These are phyloP conservation scores for Cinchona pubescens DNA, from an alignment of 257 asterid genomes.

Conservation along the genomic window DNA sequence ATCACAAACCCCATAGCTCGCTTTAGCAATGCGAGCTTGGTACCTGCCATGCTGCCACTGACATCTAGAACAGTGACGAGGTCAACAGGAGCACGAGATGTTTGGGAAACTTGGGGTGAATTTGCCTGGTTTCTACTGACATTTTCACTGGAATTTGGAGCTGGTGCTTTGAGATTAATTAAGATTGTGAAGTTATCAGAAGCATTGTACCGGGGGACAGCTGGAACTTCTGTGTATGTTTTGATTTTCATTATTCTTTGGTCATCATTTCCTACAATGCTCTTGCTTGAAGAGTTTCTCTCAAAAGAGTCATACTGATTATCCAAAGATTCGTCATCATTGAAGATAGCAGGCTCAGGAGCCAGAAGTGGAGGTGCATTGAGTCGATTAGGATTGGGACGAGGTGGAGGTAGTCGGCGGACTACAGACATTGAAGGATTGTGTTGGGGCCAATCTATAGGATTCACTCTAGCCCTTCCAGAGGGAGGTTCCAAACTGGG, in stretches of 20 bases:
- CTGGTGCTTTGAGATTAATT: slow-evolving; percentile 84
- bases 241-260: slow-evolving; percentile 46
- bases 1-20: slow-evolving; percentile 98
- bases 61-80: slow-evolving; percentile 96
- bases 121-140: slow-evolving; percentile 25
- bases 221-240: slow-evolving; percentile 71
- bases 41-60: slow-evolving; percentile 99
- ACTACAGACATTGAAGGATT: slow-evolving; percentile 55
- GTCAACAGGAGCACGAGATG: slow-evolving; percentile 88
- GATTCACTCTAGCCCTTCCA: slow-evolving; percentile 51
- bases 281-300: slow-evolving; percentile 27
- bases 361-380: slow-evolving; percentile 39
- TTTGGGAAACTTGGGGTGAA: slow-evolving; percentile 38
- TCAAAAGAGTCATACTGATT: slow-evolving; percentile 31
- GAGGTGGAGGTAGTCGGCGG: slow-evolving; percentile 61
- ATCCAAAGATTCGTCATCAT: slow-evolving; percentile 84
- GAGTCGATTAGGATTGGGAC: slow-evolving; percentile 55
- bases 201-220: slow-evolving; percentile 42
- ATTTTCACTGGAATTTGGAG: slow-evolving; percentile 49
- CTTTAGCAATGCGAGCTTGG: slow-evolving; percentile 86
- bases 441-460: slow-evolving; percentile 57
- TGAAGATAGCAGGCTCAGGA: slow-evolving; percentile 77
- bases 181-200: slow-evolving; percentile 58
- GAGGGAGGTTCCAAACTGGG: slow-evolving; percentile 49
- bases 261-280: slow-evolving; percentile 23